phyloP scores from a whole-genome alignment of 23 red algal genomes.

The Cyanidioschyzon merolae region DNA sequence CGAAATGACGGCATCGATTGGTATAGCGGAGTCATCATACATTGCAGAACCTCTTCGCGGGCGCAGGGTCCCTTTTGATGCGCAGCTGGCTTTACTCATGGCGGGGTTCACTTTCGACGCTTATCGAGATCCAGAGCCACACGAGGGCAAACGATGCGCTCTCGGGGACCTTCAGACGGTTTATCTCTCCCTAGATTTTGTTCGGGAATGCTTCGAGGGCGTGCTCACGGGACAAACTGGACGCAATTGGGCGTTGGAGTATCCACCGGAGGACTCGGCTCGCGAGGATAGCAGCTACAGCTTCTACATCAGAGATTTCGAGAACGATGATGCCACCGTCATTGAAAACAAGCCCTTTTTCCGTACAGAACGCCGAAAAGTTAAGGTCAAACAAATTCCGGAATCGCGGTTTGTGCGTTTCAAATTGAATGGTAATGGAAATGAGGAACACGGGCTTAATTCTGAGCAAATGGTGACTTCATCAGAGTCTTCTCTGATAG shows the following conservation, averaged over 20 bases:
- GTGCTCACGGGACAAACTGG: not conserved
- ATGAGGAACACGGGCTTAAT: not conserved
- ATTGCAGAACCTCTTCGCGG: not conserved
- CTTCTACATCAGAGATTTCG: not conserved
- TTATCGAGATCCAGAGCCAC: not conserved
- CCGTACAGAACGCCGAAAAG: not conserved
- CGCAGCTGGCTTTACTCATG: not conserved
- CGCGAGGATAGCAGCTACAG: not conserved
- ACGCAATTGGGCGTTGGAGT: not conserved
- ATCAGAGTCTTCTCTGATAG: not conserved
- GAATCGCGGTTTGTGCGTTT: not conserved
- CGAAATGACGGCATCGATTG: not conserved
- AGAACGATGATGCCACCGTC: not conserved
- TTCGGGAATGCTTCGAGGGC: conserved; percentile 1
- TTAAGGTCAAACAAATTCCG: not conserved
- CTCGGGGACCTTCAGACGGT: not conserved
- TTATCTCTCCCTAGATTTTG: not conserved
- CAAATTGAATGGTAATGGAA: not conserved
- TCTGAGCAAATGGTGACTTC: not conserved
- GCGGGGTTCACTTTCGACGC: conserved; percentile 13
- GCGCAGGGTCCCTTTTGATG: not conserved
- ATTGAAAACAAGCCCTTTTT: not conserved
- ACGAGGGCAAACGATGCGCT: not conserved
- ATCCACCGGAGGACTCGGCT: conserved; percentile 1
- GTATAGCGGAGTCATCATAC: not conserved